Evolutionary conservation across 1,284 basidiomycete species (phyloP).

Genomic region (Cryptococcus sp.): DNA sequence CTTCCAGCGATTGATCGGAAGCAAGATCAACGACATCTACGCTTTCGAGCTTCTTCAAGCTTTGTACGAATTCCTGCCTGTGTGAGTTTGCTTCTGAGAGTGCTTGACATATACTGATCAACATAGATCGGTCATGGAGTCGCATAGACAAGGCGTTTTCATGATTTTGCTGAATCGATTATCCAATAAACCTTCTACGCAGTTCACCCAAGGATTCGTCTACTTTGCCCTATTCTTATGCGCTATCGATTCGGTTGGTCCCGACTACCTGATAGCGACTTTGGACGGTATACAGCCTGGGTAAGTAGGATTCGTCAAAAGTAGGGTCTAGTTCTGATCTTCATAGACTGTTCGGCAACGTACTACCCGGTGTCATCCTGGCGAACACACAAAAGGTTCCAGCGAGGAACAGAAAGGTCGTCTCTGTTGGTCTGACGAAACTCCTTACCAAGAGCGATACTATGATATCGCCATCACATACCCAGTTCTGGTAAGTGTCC

Average conservation of each 20-base stretch:
- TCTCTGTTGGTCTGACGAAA: conserved; percentile 74
- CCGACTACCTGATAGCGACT: conserved; percentile 70
- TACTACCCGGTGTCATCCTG: conserved; percentile 72
- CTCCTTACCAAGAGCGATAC: conserved; percentile 68
- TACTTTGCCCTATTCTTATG: conserved; percentile 71
- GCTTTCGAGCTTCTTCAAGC: conserved; percentile 85
- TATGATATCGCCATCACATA: conserved; percentile 63
- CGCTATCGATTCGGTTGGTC: conserved; percentile 69
- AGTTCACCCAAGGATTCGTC: conserved; percentile 77
- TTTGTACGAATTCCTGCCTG: conserved; percentile 66
- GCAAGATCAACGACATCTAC: conserved; percentile 82
- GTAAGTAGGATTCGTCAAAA: conserved; percentile 51
- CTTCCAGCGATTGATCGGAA: conserved; percentile 84
- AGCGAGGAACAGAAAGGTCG: conserved; percentile 75
- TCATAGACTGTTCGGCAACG: conserved; percentile 73
- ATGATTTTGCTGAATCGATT: conserved; percentile 77
- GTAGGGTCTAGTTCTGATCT: neutral
- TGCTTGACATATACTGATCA: conserved; percentile 1
- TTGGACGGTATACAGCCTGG: conserved; percentile 82
- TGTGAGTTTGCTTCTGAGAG: conserved; percentile 55
- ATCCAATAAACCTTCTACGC: conserved; percentile 84
- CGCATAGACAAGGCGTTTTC: conserved; percentile 72
- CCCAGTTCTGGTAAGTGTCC: conserved; percentile 61
- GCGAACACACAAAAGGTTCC: conserved; percentile 77
- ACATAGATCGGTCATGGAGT: conserved; percentile 60